Percentiles rank a stretch among this genome's conserved stretches.
Conservation (phyloP, 2,329 filamentous ascomycete genomes). For the Pyrenophora teres region DNA sequence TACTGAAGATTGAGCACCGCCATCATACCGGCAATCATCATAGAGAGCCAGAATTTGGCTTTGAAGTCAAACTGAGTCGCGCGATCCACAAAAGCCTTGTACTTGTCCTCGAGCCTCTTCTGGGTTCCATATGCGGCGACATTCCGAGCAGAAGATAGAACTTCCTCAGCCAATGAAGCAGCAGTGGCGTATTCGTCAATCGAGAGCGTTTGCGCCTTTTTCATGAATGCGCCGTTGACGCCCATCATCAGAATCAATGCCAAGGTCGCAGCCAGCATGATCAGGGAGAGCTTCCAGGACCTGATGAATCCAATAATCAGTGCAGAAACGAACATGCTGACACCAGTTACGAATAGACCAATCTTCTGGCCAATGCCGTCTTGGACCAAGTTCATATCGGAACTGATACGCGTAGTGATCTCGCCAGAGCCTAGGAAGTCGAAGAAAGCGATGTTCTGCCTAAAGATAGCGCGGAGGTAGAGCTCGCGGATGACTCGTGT, state of each 20-base stretch:
- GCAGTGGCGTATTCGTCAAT: conserved; percentile 81
- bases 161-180: conserved; percentile 89
- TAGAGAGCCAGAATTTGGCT: conserved; percentile 71
- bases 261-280: conserved; percentile 78
- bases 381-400: conserved; percentile 92
- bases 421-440: conserved; percentile 94
- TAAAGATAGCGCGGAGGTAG: conserved; percentile 67
- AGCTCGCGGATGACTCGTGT: conserved; percentile 51
- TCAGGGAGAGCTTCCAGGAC: conserved; percentile 91
- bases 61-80: conserved; percentile 79
- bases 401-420: conserved; percentile 92
- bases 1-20: conserved; percentile 77
- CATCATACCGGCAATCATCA: conserved; percentile 87
- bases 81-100: conserved; percentile 72
- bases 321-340: conserved; percentile 72
- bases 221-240: conserved; percentile 72
- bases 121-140: conserved; percentile 92
- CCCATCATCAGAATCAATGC: conserved; percentile 81
- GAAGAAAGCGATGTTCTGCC: conserved; percentile 51
- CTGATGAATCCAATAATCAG: conserved; percentile 91
- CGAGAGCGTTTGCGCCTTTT: conserved; percentile 73
- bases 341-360: conserved; percentile 40
- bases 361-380: conserved; percentile 70
- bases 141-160: conserved; percentile 90
- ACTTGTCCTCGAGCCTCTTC: conserved; percentile 84